Percentiles rank a stretch among this genome's conserved stretches.
These are phyloP conservation scores for Coemansia brasiliensis DNA, from an alignment of 192 early-diverging fungal species.

Conservation along the genomic window DNA sequence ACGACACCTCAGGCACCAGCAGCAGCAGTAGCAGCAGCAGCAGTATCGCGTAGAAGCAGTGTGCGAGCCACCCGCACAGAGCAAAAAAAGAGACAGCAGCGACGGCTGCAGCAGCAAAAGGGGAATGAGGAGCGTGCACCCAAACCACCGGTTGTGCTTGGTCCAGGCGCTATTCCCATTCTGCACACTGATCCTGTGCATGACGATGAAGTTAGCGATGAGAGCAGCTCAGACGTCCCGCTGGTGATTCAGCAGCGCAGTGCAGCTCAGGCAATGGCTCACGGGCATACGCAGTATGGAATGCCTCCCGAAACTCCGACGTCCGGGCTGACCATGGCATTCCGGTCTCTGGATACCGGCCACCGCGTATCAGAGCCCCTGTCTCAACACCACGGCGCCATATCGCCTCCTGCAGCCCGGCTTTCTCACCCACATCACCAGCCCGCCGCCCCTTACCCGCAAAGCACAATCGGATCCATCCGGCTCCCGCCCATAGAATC, in stretches of 20 bases:
- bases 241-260: slow-evolving; percentile 8
- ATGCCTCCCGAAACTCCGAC: slow-evolving; percentile 38
- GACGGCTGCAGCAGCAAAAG: neutral
- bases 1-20: too few species aligned
- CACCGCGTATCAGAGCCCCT: neutral
- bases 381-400: neutral
- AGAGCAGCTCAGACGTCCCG: slow-evolving; percentile 32
- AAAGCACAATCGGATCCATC: slow-evolving; percentile 11
- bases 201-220: slow-evolving; percentile 6
- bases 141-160: slow-evolving; percentile 24
- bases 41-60: neutral
- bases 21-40: neutral
- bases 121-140: neutral
- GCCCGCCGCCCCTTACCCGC: neutral
- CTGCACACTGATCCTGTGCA: slow-evolving; percentile 32
- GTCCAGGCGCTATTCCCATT: slow-evolving; percentile 48
- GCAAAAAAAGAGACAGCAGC: neutral
- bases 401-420: neutral
- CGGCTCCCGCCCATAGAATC: slow-evolving; percentile 49
- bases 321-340: slow-evolving; percentile 30
- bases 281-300: neutral
- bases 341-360: slow-evolving; percentile 26
- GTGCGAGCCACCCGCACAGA: neutral
- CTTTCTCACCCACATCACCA: neutral
- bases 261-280: neutral